A percentile compares a stretch with the other conserved stretches of the same genome.
Evolutionary conservation across 345 rosid genomes (phyloP).

Genomic region (Mangifera indica): DNA sequence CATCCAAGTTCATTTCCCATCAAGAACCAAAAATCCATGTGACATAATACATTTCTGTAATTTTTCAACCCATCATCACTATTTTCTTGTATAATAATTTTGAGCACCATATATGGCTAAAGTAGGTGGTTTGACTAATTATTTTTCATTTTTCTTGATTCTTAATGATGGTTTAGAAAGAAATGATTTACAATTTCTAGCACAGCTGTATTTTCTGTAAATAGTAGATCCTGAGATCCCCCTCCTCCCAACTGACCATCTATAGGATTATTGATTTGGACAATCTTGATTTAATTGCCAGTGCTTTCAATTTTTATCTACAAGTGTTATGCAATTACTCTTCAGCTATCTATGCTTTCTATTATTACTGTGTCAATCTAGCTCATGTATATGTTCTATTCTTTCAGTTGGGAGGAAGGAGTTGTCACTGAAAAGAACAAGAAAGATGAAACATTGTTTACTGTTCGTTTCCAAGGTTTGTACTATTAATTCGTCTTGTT

Average conservation of each 20-base stretch:
- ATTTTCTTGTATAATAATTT: background rate
- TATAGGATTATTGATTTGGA: background rate
- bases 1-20: background rate
- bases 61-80: background rate
- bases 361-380: background rate
- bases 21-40: background rate
- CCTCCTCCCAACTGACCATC: background rate
- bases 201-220: background rate
- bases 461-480: conserved; percentile 80
- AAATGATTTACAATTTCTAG: background rate
- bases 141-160: too few relatives aligned
- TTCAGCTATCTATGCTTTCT: background rate
- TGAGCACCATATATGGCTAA: too few relatives aligned
- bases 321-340: background rate
- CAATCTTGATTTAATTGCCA: background rate
- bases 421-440: conserved; percentile 75
- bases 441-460: conserved; percentile 65
- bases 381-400: conserved; percentile 17
- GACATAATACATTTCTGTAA: background rate
- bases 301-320: background rate
- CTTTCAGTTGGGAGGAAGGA: conserved; percentile 94
- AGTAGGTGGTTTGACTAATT: too few relatives aligned
- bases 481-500: background rate
- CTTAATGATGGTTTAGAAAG: too few relatives aligned
- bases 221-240: background rate